Conservation (phyloP, 306 rosid genomes). For the Astragalus glycyphyllos region DNA sequence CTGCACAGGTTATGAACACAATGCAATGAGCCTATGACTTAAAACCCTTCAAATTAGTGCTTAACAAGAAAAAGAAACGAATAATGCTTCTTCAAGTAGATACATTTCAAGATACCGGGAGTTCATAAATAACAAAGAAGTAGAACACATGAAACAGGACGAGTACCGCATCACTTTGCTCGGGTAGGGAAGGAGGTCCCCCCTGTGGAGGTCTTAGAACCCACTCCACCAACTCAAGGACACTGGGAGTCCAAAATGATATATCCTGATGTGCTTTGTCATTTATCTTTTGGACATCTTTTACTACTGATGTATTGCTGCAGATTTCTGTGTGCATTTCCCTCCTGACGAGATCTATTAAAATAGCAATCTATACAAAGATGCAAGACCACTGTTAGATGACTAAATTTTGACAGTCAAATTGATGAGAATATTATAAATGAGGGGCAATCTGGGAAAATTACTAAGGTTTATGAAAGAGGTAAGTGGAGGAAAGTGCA, state of each 20-base stretch:
- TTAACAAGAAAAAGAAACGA: constrained; percentile 30
- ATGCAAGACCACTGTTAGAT: constrained; percentile 43
- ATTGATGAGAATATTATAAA: too few relatives aligned
- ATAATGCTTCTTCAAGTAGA: constrained; percentile 30
- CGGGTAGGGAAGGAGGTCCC: constrained; percentile 91
- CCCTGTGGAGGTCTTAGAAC: constrained; percentile 81
- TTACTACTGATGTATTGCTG: constrained; percentile 46
- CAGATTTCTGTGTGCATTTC: constrained; percentile 67
- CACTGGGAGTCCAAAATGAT: constrained; percentile 62
- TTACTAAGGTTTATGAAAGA: too few relatives aligned
- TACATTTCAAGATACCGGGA: constrained; percentile 26
- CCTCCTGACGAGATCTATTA: constrained; percentile 68
- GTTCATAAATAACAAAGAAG: constrained; percentile 4
- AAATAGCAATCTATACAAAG: constrained; percentile 72
- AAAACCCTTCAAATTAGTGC: constrained; percentile 8
- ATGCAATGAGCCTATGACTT: not conserved
- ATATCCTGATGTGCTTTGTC: constrained; percentile 22
- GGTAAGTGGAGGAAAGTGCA: too few relatives aligned
- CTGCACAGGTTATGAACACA: constrained; percentile 46
- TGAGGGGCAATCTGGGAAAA: too few relatives aligned
- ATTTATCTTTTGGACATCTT: constrained; percentile 38
- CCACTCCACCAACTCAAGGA: constrained; percentile 73
- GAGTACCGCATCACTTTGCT: constrained; percentile 81
- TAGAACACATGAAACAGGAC: constrained; percentile 33
- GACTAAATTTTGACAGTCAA: constrained; percentile 23